Evolutionary conservation across 768 basidiomycete species (phyloP).

Genomic region (Udeniomyces megalosporus): DNA sequence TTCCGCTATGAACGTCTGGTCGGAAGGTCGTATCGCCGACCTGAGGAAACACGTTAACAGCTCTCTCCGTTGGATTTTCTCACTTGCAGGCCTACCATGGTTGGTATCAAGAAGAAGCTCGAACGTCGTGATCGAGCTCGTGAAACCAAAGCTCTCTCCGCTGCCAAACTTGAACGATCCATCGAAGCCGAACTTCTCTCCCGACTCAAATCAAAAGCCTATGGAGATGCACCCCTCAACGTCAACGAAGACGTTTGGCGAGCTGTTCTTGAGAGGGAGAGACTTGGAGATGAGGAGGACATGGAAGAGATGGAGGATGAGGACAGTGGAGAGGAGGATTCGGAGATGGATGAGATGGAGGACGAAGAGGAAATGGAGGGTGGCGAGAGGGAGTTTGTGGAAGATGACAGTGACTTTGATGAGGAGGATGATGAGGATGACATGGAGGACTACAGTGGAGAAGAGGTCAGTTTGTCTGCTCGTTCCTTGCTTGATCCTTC

Average conservation of each 20-base stretch:
- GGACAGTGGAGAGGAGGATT: conserved; percentile 21
- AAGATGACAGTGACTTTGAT: conserved; percentile 32
- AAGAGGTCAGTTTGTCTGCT: conserved; percentile 21
- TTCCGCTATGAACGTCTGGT: too few species aligned
- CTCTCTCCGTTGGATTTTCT: neutral
- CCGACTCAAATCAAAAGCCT: conserved; percentile 87
- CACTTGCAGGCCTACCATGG: conserved; percentile 60
- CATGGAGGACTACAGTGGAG: conserved; percentile 35
- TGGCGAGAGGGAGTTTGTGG: conserved; percentile 30
- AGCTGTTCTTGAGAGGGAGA: conserved; percentile 68
- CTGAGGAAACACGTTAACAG: neutral
- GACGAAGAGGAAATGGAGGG: conserved; percentile 37
- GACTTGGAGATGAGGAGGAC: conserved; percentile 19
- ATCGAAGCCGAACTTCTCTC: conserved; percentile 94
- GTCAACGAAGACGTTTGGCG: conserved; percentile 96
- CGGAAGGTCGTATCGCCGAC: too few species aligned
- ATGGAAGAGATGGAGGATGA: conserved; percentile 28
- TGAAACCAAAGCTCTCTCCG: conserved; percentile 89
- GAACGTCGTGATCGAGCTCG: conserved; percentile 81
- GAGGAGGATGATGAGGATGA: conserved; percentile 44
- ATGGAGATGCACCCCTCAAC: conserved; percentile 92
- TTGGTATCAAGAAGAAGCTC: conserved; percentile 93
- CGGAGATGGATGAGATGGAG: conserved; percentile 28
- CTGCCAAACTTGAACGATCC: conserved; percentile 82
- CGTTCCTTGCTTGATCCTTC: neutral